Base-by-base conservation (phyloP, 148 eudicot genomes). In the Hydrangea macrophylla region DNA sequence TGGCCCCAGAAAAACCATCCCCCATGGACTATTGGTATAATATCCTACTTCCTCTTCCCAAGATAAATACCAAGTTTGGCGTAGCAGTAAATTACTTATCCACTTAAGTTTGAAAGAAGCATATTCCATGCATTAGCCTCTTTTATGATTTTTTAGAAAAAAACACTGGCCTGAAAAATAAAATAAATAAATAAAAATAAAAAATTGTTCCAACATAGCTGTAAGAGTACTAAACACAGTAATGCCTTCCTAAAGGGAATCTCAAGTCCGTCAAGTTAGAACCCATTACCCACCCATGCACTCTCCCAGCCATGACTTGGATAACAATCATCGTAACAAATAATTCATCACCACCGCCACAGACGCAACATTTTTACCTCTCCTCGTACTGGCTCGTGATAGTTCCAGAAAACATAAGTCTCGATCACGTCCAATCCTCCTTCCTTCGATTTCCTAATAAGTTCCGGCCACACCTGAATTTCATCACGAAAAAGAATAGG, bases 371-470 rank as follows among this genome's bases (percentile, higher is more conserved):
- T 5, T 20, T 42, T n/a, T n/a, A 83, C 86, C 81, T 83, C 59
- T 69, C 83, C 86, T 69, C 39, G 71, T 23, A 71, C 75, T 33
- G 86, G 86, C 69, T 83, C 86, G 13, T 80, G 86, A 71, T 74
- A 77, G 64, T 83, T 83, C 86, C 86, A 83, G 42, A 83, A 83
- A 56, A 83, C 82, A 27, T 83, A 83, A 51, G 80, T 79, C 66
- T 82, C 81, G 15, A 83, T 83, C 60, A 79, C 81, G 26, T 83
- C 79, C 77, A 83, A 60, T 55, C 87, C 87, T 69, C 87, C 87
- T 72, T 83, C 86, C 75, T 83, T 83, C 5, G 82, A 80, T 56
- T 83, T 83, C 56, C 74, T 64, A 58, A 83, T 78, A 67, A 83
- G 69, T 54, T 78, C 78, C 1, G 87, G 87, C 87, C 87, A 83